A percentile compares a stretch with the other conserved stretches of the same genome.
These are phyloP conservation scores for Macrocystidia cucumis DNA, from an alignment of 1,284 basidiomycete species.

Conservation along the genomic window DNA sequence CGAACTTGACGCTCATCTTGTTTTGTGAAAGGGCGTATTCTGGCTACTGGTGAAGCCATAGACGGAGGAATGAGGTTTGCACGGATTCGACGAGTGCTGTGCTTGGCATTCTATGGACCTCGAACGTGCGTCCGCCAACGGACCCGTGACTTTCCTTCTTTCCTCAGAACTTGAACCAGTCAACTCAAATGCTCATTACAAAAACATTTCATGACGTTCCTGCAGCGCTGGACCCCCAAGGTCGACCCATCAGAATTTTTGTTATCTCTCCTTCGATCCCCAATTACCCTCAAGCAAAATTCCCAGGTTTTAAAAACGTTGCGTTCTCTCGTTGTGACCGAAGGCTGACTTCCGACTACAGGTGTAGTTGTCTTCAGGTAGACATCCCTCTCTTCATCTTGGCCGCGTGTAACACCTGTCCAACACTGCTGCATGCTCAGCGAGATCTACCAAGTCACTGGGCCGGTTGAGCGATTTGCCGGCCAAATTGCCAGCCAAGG, in stretches of 20 bases:
- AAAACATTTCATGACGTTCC: constrained; percentile 73
- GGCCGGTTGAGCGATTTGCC: constrained; percentile 84
- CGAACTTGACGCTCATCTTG: constrained; percentile 51
- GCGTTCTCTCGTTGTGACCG: background rate
- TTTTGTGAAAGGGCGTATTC: constrained; percentile 45
- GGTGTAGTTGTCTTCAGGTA: constrained; percentile 78
- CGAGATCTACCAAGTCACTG: constrained; percentile 84
- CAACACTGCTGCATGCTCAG: constrained; percentile 25
- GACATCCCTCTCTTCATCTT: constrained; percentile 1
- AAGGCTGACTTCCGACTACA: constrained; percentile 18
- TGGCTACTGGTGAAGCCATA: constrained; percentile 25
- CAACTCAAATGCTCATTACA: constrained; percentile 64
- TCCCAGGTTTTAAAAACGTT: constrained; percentile 48
- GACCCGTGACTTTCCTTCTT: background rate
- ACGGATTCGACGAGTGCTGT: constrained; percentile 7
- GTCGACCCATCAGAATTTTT: constrained; percentile 70
- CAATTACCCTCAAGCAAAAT: constrained; percentile 75
- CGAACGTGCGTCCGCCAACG: constrained; percentile 6
- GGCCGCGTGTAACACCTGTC: background rate
- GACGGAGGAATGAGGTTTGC: constrained; percentile 1
- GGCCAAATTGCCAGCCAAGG: constrained; percentile 90
- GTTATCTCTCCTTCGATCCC: constrained; percentile 65
- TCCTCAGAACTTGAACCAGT: background rate
- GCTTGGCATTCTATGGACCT: too few relatives aligned
- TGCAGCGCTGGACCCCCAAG: constrained; percentile 54